phyloP scores from a whole-genome alignment of 2,329 filamentous ascomycete species.

The Penicillium brasilianum region DNA sequence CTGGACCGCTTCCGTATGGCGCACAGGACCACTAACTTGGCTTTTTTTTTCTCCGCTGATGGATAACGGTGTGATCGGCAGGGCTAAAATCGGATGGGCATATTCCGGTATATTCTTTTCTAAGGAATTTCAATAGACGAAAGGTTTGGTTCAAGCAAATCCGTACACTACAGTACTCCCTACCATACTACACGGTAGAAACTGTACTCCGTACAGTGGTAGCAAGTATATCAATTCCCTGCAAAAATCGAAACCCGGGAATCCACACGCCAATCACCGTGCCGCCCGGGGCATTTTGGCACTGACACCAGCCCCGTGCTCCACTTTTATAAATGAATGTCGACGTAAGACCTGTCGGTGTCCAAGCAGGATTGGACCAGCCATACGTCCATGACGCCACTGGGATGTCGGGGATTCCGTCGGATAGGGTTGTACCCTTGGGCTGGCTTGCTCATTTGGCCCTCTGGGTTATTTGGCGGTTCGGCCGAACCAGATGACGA shows the following conservation, averaged over 20 bases:
- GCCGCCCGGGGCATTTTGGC: background rate
- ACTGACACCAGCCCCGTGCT: slow-evolving; percentile 1
- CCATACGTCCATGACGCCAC: slow-evolving; percentile 29
- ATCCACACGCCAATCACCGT: slow-evolving; percentile 4
- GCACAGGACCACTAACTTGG: background rate
- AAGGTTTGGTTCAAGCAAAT: background rate
- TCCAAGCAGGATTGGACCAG: background rate
- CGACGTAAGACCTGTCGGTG: slow-evolving; percentile 25
- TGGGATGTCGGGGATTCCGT: background rate
- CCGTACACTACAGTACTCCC: background rate
- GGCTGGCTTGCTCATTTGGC: background rate
- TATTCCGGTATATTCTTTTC: background rate
- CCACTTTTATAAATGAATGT: slow-evolving; percentile 35
- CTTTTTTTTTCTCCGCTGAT: background rate
- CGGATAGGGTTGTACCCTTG: background rate
- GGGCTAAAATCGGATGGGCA: background rate
- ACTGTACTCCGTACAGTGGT: no score
- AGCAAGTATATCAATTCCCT: no score
- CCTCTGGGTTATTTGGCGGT: background rate
- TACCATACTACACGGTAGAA: no score
- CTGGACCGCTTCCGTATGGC: slow-evolving; percentile 18
- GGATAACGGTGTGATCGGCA: background rate
- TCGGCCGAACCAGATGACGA: background rate
- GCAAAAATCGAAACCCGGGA: background rate
- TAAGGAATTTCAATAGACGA: background rate